phyloP scores from a whole-genome alignment of 2,329 filamentous ascomycete genomes.

The Ophiognomonia clavigignenti-juglandacearum region DNA sequence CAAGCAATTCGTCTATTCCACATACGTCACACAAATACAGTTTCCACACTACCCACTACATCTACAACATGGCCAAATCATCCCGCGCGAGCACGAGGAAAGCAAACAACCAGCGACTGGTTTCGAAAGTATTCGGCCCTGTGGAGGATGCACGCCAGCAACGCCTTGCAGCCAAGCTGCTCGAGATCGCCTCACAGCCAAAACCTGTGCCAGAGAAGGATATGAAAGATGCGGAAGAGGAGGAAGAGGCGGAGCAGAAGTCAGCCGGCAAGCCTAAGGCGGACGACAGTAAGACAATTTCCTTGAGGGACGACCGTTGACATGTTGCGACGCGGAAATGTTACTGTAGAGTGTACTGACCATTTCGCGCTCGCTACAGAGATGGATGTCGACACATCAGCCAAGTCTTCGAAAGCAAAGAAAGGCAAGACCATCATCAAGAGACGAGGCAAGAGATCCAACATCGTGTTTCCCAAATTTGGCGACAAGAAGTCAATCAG shows the following conservation, averaged over 20 bases:
- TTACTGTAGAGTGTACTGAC: neutral
- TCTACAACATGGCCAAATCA: slow-evolving; percentile 73
- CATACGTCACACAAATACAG: neutral
- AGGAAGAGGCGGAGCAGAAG: slow-evolving; percentile 27
- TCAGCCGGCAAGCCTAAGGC: slow-evolving; percentile 22
- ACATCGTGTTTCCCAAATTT: slow-evolving; percentile 58
- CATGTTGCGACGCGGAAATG: neutral
- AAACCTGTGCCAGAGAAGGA: slow-evolving; percentile 50
- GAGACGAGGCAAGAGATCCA: slow-evolving; percentile 48
- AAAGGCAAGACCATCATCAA: slow-evolving; percentile 54
- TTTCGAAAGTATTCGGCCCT: slow-evolving; percentile 78
- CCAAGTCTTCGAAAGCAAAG: slow-evolving; percentile 33
- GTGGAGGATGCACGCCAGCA: slow-evolving; percentile 73
- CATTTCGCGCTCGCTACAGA: slow-evolving; percentile 25
- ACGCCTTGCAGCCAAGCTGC: slow-evolving; percentile 78
- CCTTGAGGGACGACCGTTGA: slow-evolving; percentile 17
- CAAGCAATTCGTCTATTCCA: neutral
- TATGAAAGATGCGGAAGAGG: slow-evolving; percentile 43
- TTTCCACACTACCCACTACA: neutral
- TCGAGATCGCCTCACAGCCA: slow-evolving; percentile 73
- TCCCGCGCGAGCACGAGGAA: slow-evolving; percentile 75
- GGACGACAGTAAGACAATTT: slow-evolving; percentile 25
- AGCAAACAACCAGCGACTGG: slow-evolving; percentile 76
- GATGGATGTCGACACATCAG: slow-evolving; percentile 52
- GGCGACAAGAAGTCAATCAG: slow-evolving; percentile 44